A percentile compares a stretch with the other conserved stretches of the same genome.
Conservation (phyloP, 78 protist genomes). For the Dictyostelium brefeldianum region DNA sequence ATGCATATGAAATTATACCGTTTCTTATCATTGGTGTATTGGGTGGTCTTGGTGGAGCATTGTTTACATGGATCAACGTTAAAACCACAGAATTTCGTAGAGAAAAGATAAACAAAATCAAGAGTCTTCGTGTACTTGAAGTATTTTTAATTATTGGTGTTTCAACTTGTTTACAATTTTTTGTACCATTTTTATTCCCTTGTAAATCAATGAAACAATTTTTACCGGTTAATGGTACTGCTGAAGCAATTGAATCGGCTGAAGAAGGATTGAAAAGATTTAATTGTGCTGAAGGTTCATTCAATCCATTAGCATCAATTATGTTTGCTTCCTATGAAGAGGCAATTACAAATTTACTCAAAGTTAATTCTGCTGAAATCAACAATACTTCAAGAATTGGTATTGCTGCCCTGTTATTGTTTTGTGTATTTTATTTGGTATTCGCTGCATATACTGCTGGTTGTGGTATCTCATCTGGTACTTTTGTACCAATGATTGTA, state of each 20-base stretch:
- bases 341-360: constrained; percentile 24
- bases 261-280: constrained; percentile 13
- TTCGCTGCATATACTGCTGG: constrained; percentile 81
- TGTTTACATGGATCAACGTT: constrained; percentile 55
- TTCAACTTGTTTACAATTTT: constrained; percentile 51
- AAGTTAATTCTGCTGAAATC: neutral
- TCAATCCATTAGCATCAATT: constrained; percentile 51
- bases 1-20: constrained; percentile 32
- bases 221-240: neutral
- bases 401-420: constrained; percentile 8
- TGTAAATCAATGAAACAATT: neutral
- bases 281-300: constrained; percentile 26
- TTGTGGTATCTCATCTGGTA: constrained; percentile 51
- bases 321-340: constrained; percentile 68
- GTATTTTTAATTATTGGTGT: constrained; percentile 53
- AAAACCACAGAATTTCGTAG: constrained; percentile 36
- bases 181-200: constrained; percentile 45
- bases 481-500: constrained; percentile 92
- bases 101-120: constrained; percentile 54
- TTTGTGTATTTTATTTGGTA: constrained; percentile 41
- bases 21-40: constrained; percentile 73
- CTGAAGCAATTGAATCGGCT: neutral
- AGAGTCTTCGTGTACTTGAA: constrained; percentile 63
- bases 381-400: constrained; percentile 10
- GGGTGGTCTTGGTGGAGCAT: constrained; percentile 77